Conservation (phyloP, 2,329 filamentous ascomycete genomes). For the Fusarium chuoi region DNA sequence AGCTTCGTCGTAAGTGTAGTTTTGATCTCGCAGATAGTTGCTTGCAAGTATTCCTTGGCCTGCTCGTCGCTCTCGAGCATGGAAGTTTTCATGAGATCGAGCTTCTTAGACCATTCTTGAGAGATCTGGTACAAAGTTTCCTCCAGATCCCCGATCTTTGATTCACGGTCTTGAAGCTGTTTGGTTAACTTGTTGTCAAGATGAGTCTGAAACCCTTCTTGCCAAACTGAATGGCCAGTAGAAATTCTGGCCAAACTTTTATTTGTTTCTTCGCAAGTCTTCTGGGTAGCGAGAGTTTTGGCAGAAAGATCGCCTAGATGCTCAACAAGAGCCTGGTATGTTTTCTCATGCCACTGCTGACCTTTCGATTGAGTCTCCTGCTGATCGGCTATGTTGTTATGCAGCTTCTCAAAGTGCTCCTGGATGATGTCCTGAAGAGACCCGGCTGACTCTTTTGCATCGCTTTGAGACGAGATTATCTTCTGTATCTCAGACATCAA, state of each 20-base stretch:
- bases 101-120: conserved; percentile 28
- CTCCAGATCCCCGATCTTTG: conserved; percentile 37
- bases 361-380: background rate
- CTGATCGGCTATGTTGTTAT: background rate
- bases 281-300: conserved; percentile 14
- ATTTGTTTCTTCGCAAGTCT: conserved; percentile 28
- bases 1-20: conserved; percentile 39
- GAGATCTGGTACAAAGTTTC: conserved; percentile 28
- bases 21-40: conserved; percentile 32
- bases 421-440: conserved; percentile 4
- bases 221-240: conserved; percentile 2
- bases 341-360: background rate
- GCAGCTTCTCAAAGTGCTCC: conserved; percentile 13
- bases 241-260: conserved; percentile 17
- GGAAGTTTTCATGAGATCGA: conserved; percentile 26
- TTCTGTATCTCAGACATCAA: conserved; percentile 29
- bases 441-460: conserved; percentile 8
- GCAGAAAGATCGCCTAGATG: conserved; percentile 12
- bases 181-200: conserved; percentile 27
- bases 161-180: conserved; percentile 34
- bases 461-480: conserved; percentile 14
- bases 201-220: conserved; percentile 1
- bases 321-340: conserved; percentile 1
- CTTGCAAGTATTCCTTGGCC: conserved; percentile 28
- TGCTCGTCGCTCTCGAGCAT: conserved; percentile 20